phyloP scores from a whole-genome alignment of 2,329 filamentous ascomycete species.

The Torrubiellomyces zombiae region DNA sequence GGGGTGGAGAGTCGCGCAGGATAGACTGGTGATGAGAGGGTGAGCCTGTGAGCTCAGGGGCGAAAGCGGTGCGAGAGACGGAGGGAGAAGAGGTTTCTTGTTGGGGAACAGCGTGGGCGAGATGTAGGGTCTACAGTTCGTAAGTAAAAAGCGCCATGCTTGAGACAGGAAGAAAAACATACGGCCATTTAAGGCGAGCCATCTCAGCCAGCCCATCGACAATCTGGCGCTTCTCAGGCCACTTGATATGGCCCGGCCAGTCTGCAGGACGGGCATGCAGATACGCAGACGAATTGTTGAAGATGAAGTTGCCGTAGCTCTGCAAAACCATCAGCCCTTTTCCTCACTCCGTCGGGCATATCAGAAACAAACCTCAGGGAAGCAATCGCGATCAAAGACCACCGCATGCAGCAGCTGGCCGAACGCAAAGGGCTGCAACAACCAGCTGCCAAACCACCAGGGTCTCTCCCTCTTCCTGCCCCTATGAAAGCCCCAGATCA shows the following conservation, averaged over 20 bases:
- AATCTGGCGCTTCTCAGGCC: conserved; percentile 62
- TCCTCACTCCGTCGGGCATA: neutral
- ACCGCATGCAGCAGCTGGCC: conserved; percentile 63
- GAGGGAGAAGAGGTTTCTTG: conserved; percentile 47
- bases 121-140: too few species aligned
- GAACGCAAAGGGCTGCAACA: conserved; percentile 59
- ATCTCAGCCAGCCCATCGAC: conserved; percentile 71
- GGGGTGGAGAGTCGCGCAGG: conserved; percentile 81
- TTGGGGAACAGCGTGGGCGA: conserved; percentile 76
- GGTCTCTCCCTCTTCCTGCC: conserved; percentile 45
- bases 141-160: too few species aligned
- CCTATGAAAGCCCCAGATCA: conserved; percentile 42
- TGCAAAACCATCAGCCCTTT: conserved; percentile 1
- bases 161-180: conserved; percentile 20
- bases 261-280: conserved; percentile 54
- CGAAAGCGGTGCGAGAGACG: conserved; percentile 48
- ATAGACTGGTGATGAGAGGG: conserved; percentile 68
- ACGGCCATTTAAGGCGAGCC: conserved; percentile 71
- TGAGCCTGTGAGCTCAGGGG: conserved; percentile 75
- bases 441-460: conserved; percentile 74
- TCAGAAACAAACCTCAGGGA: conserved; percentile 35
- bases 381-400: conserved; percentile 61
- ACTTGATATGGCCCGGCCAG: conserved; percentile 48
- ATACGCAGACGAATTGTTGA: conserved; percentile 64
- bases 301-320: conserved; percentile 29